phyloP scores from a whole-genome alignment of 441 rosid species.

The Populus tomentosa region DNA sequence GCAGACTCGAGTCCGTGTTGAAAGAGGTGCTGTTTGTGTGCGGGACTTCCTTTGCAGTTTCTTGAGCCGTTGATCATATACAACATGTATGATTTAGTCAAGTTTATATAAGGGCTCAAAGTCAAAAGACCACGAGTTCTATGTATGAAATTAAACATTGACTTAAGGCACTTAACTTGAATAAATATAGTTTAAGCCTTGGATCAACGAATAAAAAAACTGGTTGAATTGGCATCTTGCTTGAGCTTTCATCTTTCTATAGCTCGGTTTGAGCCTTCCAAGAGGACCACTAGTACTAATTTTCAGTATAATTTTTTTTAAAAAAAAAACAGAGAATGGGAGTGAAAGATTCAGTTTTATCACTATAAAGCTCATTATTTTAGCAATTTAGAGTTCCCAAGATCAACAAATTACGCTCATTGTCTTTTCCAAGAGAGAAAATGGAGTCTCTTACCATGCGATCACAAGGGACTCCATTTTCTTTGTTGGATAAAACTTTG shows the following conservation, averaged over 20 bases:
- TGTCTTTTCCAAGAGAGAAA: neutral
- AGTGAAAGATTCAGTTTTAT: neutral
- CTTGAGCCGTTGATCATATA: too few species aligned
- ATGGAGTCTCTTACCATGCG: neutral
- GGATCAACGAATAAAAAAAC: neutral
- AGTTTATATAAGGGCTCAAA: too few species aligned
- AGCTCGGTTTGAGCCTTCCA: neutral
- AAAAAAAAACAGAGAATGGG: too few species aligned
- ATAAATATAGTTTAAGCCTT: neutral
- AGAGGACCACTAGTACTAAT: neutral
- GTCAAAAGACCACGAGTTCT: too few species aligned
- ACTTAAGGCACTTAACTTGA: too few species aligned
- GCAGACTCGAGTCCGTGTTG: slow-evolving; percentile 13
- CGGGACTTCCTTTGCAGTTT: neutral
- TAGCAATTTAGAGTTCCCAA: neutral
- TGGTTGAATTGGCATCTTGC: too few species aligned
- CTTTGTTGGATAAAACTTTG: neutral
- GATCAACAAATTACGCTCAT: neutral
- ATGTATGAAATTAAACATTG: too few species aligned
- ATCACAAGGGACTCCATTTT: too few species aligned
- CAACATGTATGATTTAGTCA: neutral
- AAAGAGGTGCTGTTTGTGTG: neutral
- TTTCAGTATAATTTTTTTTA: neutral
- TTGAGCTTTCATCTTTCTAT: too few species aligned
- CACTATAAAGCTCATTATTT: neutral